Conservation (phyloP, 1,139 yeast genomes). For the Pneumocystis jirovecii region DNA sequence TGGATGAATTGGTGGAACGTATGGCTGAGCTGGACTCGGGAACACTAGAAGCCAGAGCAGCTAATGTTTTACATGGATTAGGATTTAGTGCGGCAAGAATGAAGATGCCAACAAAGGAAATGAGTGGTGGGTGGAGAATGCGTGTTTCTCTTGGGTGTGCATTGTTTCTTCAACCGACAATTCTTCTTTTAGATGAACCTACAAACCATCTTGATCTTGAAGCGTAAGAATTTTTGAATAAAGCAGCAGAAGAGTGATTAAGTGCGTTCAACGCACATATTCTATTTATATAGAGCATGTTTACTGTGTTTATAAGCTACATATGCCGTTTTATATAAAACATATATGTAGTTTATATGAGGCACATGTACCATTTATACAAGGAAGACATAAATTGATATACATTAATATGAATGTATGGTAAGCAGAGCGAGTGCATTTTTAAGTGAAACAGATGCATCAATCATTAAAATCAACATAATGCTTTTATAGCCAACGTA, state of each 20-base stretch:
- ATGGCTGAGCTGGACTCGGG: constrained; percentile 97
- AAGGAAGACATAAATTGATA: too few relatives aligned
- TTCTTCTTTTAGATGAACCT: constrained; percentile 85
- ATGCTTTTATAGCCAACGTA: too few relatives aligned
- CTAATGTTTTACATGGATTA: constrained; percentile 87
- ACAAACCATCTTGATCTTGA: constrained; percentile 98
- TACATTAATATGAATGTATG: too few relatives aligned
- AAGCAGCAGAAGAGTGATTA: background rate
- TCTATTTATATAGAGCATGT: too few relatives aligned
- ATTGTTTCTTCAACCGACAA: constrained; percentile 68
- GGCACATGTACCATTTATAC: too few relatives aligned
- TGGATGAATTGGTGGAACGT: constrained; percentile 19
- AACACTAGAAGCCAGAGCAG: constrained; percentile 93
- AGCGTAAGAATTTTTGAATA: constrained; percentile 31
- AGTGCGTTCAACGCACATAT: background rate
- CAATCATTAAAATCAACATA: too few relatives aligned
- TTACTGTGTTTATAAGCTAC: too few relatives aligned
- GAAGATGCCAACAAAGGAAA: constrained; percentile 82
- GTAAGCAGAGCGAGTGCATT: too few relatives aligned
- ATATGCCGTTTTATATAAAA: too few relatives aligned
- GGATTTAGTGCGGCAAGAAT: constrained; percentile 84
- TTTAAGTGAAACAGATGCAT: too few relatives aligned
- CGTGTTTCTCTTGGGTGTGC: constrained; percentile 82
- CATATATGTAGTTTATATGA: too few relatives aligned
- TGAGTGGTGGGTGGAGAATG: constrained; percentile 99